Evolutionary conservation across 2,329 filamentous ascomycete species (phyloP).

Genomic region (Ceratocystis eucalypticola): DNA sequence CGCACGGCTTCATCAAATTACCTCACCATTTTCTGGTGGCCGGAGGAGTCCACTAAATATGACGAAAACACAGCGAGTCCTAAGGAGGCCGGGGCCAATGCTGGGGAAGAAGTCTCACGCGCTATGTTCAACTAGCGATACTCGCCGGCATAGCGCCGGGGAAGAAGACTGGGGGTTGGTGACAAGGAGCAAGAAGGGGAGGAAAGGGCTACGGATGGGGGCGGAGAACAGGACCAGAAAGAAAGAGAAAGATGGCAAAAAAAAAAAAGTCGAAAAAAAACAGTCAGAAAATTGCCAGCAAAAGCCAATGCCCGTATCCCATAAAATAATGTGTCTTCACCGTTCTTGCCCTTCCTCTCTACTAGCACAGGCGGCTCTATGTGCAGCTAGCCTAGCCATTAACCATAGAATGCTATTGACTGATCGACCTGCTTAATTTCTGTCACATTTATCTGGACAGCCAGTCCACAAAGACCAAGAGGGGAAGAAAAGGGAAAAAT

Average conservation of each 20-base stretch:
- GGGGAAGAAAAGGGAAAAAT: background rate
- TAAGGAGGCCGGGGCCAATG: background rate
- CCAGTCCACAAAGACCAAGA: background rate
- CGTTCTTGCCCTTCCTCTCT: background rate
- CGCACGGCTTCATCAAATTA: slow-evolving; percentile 1
- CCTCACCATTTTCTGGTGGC: background rate
- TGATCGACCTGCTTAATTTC: background rate
- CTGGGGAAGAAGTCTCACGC: background rate
- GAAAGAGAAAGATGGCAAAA: background rate
- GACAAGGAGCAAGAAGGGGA: background rate
- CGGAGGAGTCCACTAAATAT: background rate
- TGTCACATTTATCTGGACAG: background rate
- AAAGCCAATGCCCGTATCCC: no score
- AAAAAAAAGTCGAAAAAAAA: background rate
- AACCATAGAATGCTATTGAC: background rate
- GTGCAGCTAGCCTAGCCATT: background rate
- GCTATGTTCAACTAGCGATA: background rate
- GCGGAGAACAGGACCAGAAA: background rate
- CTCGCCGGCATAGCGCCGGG: slow-evolving; percentile 3
- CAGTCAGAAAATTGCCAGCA: background rate
- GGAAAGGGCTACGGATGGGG: background rate
- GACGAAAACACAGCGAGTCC: background rate
- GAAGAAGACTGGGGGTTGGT: background rate
- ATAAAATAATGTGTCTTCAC: background rate
- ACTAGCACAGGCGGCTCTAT: background rate